Conservation (phyloP, 352 stramenopile genomes). For the Blastocystis sp. region DNA sequence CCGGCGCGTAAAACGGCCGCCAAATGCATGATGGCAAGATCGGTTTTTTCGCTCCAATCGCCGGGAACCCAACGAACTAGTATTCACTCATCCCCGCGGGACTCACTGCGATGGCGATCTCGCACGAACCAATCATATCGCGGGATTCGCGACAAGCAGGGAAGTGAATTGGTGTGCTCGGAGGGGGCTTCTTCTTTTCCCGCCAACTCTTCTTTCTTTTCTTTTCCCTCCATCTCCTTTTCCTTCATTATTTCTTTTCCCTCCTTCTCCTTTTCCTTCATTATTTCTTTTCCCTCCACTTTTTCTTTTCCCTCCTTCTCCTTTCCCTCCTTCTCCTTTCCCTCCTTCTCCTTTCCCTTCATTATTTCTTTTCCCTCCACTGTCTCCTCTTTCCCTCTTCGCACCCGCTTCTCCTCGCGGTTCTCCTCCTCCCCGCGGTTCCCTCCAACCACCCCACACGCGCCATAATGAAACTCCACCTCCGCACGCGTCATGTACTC, state of each 20-base stretch:
- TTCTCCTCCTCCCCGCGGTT: not conserved
- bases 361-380: no score
- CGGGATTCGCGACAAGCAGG: not conserved
- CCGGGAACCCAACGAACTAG: conserved; percentile 28
- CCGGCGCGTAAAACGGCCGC: not conserved
- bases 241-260: no score
- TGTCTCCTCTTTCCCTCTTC: not conserved
- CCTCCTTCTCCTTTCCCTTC: no score
- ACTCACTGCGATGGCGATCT: conserved; percentile 33
- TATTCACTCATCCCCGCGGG: not conserved
- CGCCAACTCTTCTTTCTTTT: no score
- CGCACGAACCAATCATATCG: not conserved
- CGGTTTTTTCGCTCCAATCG: conserved; percentile 46
- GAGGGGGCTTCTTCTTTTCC: not conserved
- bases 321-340: no score
- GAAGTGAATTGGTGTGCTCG: not conserved
- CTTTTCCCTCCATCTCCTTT: no score
- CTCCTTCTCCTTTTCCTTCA: no score
- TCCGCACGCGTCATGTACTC: conserved; percentile 36
- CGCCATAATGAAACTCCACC: not conserved
- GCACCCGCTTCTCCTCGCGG: not conserved
- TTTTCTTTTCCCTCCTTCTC: no score
- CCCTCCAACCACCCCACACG: not conserved
- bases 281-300: no score
- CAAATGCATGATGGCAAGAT: conserved; percentile 19